A percentile compares a stretch with the other conserved stretches of the same genome.
Evolutionary conservation across 371 early-diverging fungal genomes (phyloP).

Genomic region (Dentiscutata heterogama): DNA sequence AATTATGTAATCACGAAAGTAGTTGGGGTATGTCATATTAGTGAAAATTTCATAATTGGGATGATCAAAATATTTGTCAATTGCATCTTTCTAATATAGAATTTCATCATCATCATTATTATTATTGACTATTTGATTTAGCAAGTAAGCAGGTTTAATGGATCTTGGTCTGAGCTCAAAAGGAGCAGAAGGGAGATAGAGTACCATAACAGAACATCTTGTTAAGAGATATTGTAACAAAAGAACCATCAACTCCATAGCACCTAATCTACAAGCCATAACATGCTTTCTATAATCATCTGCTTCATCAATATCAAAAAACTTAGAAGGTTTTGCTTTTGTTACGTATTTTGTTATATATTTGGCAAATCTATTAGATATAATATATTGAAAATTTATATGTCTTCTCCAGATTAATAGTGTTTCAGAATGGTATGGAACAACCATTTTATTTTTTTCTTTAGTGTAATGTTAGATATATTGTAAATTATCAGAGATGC

Average conservation of each 20-base stretch:
- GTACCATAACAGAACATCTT: neutral
- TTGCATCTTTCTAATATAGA: neutral
- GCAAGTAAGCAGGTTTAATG: neutral
- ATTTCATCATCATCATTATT: slow-evolving; percentile 5
- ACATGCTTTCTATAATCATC: too few species aligned
- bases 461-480: too few species aligned
- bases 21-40: neutral
- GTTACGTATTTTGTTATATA: too few species aligned
- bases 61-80: slow-evolving; percentile 18
- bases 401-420: too few species aligned
- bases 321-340: too few species aligned
- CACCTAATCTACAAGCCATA: too few species aligned
- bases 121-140: neutral
- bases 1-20: neutral
- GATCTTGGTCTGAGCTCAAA: neutral
- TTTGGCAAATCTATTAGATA: too few species aligned
- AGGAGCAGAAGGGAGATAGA: slow-evolving; percentile 2
- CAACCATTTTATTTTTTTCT: too few species aligned
- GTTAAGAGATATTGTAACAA: neutral
- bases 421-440: too few species aligned
- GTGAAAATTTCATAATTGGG: neutral
- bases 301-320: too few species aligned
- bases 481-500: too few species aligned
- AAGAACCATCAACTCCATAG: slow-evolving; percentile 24
- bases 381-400: too few species aligned